Conservation (phyloP, 495 filamentous ascomycete species). For the Xylaria cubensis region DNA sequence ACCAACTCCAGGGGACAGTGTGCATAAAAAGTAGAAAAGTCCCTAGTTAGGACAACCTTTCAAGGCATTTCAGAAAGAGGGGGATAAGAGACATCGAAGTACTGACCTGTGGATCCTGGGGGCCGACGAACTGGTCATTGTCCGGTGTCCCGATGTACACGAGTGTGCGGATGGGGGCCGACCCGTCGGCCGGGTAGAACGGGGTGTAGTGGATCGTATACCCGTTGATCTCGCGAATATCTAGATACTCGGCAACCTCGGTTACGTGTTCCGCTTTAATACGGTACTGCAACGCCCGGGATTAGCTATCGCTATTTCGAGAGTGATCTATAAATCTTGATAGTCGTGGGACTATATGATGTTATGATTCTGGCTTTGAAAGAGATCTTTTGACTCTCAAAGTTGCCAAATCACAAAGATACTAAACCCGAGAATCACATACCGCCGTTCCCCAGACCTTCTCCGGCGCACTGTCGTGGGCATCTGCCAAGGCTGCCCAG, state of each 20-base stretch:
- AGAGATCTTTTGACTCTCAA: not conserved
- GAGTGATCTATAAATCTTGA: not conserved
- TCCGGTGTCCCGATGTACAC: conserved; percentile 95
- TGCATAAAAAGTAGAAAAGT: not conserved
- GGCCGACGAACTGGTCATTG: conserved; percentile 91
- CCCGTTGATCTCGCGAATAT: conserved; percentile 96
- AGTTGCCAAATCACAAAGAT: not conserved
- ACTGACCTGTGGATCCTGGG: conserved; percentile 65
- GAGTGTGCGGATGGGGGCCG: conserved; percentile 58
- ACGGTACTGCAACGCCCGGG: conserved; percentile 63
- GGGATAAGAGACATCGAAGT: not conserved
- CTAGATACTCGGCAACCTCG: conserved; percentile 88
- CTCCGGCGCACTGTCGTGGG: conserved; percentile 63
- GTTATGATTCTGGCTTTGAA: not conserved
- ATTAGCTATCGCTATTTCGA: not conserved
- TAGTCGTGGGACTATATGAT: not conserved
- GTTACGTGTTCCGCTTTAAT: conserved; percentile 74
- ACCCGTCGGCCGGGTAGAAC: conserved; percentile 66
- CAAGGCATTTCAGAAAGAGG: not conserved
- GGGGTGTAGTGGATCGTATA: conserved; percentile 89
- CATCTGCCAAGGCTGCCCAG: conserved; percentile 82
- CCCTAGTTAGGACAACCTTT: not conserved
- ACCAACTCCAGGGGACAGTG: too few species aligned
- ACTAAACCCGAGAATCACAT: not conserved
- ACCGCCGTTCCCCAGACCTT: conserved; percentile 84